A percentile compares a stretch with the other conserved stretches of the same genome.
phyloP scores from a whole-genome alignment of 129 eudicot species.

The Pseudognaphalium luteoalbum region DNA sequence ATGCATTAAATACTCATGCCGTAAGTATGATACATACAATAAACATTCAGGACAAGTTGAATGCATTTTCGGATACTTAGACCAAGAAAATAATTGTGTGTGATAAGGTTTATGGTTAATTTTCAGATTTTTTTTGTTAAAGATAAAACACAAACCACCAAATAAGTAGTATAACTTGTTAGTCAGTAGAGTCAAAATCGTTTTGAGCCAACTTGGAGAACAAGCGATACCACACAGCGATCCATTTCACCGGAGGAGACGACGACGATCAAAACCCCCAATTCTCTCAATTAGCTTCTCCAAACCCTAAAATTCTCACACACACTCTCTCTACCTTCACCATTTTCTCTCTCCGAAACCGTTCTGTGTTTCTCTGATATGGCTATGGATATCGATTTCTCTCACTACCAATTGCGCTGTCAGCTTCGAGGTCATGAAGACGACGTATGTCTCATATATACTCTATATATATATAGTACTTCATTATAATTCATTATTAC shows the following conservation, averaged over 20 bases:
- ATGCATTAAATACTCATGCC: too few species aligned
- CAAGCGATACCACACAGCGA: conserved; percentile 30
- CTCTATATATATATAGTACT: background rate
- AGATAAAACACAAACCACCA: too few species aligned
- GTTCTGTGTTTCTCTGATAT: background rate
- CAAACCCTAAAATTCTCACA: conserved; percentile 27
- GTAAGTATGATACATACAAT: too few species aligned
- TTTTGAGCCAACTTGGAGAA: conserved; percentile 29
- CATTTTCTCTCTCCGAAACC: background rate
- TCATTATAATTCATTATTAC: conserved; percentile 7
- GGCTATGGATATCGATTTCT: conserved; percentile 78
- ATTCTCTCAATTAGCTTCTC: conserved; percentile 12
- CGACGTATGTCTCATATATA: conserved; percentile 51
- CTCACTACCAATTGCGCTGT: conserved; percentile 58
- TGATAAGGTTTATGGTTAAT: too few species aligned
- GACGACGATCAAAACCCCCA: conserved; percentile 25
- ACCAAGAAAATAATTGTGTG: too few species aligned
- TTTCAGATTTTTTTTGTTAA: too few species aligned
- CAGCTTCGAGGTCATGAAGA: conserved; percentile 91
- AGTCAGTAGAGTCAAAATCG: too few species aligned
- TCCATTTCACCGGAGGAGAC: conserved; percentile 37
- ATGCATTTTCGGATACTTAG: too few species aligned
- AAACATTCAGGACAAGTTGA: too few species aligned
- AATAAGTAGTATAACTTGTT: too few species aligned
- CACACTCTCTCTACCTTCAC: background rate